phyloP scores from a whole-genome alignment of 1,139 yeast species.

The Saccharomyces hybrid region DNA sequence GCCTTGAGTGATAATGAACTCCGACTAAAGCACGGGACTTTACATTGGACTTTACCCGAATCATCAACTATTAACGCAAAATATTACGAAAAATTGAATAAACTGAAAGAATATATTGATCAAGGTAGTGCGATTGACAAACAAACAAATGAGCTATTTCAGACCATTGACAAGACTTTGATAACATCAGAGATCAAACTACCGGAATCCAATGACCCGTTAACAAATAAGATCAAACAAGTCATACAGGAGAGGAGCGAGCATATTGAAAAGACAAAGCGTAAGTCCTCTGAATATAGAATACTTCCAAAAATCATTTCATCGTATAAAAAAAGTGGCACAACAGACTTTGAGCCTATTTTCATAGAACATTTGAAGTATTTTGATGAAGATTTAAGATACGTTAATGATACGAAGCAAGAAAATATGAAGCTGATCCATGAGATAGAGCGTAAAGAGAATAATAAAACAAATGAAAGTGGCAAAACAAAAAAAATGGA shows the following conservation, averaged over 20 bases:
- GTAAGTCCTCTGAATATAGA: slow-evolving; percentile 41
- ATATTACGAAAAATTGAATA: slow-evolving; percentile 37
- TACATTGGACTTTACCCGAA: slow-evolving; percentile 42
- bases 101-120: slow-evolving; percentile 42
- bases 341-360: slow-evolving; percentile 32
- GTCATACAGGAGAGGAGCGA: slow-evolving; percentile 26
- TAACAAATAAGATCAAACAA: slow-evolving; percentile 19
- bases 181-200: slow-evolving; percentile 23
- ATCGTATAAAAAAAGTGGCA: slow-evolving; percentile 35
- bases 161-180: slow-evolving; percentile 27
- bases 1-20: slow-evolving; percentile 48
- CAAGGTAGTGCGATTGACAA: slow-evolving; percentile 62
- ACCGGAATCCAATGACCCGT: slow-evolving; percentile 23
- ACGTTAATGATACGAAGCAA: slow-evolving; percentile 29
- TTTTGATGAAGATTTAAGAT: slow-evolving; percentile 32
- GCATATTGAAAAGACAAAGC: slow-evolving; percentile 39
- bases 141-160: slow-evolving; percentile 25
- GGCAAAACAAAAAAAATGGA: slow-evolving; percentile 2
- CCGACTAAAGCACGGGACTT: slow-evolving; percentile 41
- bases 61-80: slow-evolving; percentile 38
- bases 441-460: slow-evolving; percentile 29
- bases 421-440: slow-evolving; percentile 44
- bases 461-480: slow-evolving; percentile 1
- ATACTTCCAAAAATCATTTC: slow-evolving; percentile 47
- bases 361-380: slow-evolving; percentile 37